These are phyloP conservation scores for Trichosporon sp. DNA, from an alignment of 1,284 basidiomycete genomes.

Conservation along the genomic window DNA sequence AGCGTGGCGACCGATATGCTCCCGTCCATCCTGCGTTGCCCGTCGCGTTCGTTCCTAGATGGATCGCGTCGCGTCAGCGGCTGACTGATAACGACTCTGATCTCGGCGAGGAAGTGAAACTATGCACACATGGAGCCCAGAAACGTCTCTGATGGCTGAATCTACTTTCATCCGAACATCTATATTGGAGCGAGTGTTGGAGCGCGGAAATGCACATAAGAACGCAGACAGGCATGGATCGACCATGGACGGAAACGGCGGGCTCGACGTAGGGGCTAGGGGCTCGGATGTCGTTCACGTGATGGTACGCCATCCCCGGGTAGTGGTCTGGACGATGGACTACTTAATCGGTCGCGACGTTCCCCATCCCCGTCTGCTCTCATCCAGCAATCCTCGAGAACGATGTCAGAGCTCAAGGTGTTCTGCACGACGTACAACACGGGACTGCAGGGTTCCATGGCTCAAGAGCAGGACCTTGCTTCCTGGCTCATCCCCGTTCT, in stretches of 20 bases:
- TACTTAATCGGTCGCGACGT: no score
- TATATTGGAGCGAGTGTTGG: background rate
- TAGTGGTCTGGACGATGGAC: no score
- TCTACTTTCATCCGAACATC: background rate
- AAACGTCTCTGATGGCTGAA: background rate
- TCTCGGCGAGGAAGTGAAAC: background rate
- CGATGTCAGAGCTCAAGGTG: conserved; percentile 39
- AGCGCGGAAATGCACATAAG: background rate
- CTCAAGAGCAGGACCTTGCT: conserved; percentile 43
- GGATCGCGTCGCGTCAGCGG: background rate
- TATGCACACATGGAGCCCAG: background rate
- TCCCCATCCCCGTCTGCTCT: no score
- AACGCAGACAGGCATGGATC: no score
- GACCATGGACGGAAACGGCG: background rate
- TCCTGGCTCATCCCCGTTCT: conserved; percentile 48
- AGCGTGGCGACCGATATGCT: background rate
- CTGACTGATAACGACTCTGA: background rate
- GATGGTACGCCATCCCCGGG: conserved; percentile 1
- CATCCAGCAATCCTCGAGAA: background rate
- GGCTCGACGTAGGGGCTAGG: background rate
- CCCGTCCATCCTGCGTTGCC: background rate
- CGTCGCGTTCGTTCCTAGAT: background rate
- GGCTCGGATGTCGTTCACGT: background rate
- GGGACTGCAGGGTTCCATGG: conserved; percentile 43
- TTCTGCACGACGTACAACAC: conserved; percentile 49